Evolutionary conservation across 768 basidiomycete species (phyloP).

Genomic region (Pleurotus sapidus): DNA sequence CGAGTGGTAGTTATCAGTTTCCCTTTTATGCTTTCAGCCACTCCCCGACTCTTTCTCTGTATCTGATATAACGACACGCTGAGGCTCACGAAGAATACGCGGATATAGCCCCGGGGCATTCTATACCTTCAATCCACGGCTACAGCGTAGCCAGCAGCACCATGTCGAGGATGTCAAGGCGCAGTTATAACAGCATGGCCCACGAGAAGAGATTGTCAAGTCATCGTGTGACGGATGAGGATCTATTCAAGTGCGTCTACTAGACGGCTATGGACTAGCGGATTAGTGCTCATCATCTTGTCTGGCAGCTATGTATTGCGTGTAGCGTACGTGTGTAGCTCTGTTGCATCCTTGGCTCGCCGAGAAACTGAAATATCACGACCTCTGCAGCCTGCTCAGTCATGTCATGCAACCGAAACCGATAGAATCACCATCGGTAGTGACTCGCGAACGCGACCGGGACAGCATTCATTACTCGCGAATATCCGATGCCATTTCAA

Average conservation of each 20-base stretch:
- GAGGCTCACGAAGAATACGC: not conserved
- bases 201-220: slow-evolving; percentile 74
- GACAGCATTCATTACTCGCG: slow-evolving; percentile 59
- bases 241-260: slow-evolving; percentile 71
- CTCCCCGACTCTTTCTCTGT: not conserved
- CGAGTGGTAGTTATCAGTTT: not conserved
- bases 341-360: slow-evolving; percentile 6
- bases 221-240: slow-evolving; percentile 79
- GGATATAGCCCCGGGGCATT: too few species aligned
- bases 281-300: slow-evolving; percentile 5
- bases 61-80: not conserved
- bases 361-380: too few species aligned
- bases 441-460: slow-evolving; percentile 45
- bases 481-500: slow-evolving; percentile 60
- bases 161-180: slow-evolving; percentile 55
- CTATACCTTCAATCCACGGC: too few species aligned
- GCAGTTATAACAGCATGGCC: slow-evolving; percentile 70
- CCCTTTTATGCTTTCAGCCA: not conserved
- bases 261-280: not conserved
- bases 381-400: slow-evolving; percentile 56
- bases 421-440: slow-evolving; percentile 26
- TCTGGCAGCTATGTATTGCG: slow-evolving; percentile 70
- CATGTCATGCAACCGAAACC: slow-evolving; percentile 67
- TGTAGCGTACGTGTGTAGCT: slow-evolving; percentile 63
- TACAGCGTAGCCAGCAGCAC: too few species aligned